Conservation (phyloP, 441 rosid species). For the Populus hybrid region DNA sequence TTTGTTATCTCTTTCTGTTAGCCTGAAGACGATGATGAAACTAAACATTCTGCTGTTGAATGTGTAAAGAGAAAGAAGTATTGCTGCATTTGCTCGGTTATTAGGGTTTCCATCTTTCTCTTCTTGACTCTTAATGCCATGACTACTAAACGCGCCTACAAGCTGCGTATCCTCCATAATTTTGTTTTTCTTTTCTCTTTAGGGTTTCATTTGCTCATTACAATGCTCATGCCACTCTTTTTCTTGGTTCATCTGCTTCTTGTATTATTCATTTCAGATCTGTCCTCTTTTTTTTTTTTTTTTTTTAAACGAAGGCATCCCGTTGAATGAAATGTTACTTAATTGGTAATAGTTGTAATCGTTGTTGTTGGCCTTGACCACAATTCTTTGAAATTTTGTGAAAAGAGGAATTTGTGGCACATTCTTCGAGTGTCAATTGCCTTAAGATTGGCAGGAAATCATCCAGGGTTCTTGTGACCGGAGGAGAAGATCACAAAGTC, state of each 20-base stretch:
- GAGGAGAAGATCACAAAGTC: slow-evolving; percentile 98
- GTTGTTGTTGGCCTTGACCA: slow-evolving; percentile 46
- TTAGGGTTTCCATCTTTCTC: slow-evolving; percentile 7
- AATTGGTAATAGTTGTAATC: slow-evolving; percentile 12
- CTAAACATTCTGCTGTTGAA: slow-evolving; percentile 4
- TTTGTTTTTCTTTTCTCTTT: not conserved
- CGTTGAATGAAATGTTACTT: slow-evolving; percentile 11
- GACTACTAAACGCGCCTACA: slow-evolving; percentile 99
- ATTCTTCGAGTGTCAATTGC: slow-evolving; percentile 93
- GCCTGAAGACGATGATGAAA: not conserved
- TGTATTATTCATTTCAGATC: not conserved
- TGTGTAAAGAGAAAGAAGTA: slow-evolving; percentile 4
- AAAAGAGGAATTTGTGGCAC: slow-evolving; percentile 99
- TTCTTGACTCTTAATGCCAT: slow-evolving; percentile 31
- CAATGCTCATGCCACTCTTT: not conserved
- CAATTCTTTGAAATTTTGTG: slow-evolving; percentile 14
- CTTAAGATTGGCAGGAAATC: slow-evolving; percentile 97
- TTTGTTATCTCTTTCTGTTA: not conserved
- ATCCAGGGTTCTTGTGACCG: slow-evolving; percentile 88
- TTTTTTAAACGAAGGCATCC: not conserved
- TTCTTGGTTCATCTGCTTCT: slow-evolving; percentile 17
- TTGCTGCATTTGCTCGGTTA: not conserved
- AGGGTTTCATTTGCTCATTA: slow-evolving; percentile 14
- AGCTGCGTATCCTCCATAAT: slow-evolving; percentile 88
- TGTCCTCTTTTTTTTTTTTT: not conserved